Conservation (phyloP, 768 basidiomycete genomes). For the Podaxis mareebaensis region DNA sequence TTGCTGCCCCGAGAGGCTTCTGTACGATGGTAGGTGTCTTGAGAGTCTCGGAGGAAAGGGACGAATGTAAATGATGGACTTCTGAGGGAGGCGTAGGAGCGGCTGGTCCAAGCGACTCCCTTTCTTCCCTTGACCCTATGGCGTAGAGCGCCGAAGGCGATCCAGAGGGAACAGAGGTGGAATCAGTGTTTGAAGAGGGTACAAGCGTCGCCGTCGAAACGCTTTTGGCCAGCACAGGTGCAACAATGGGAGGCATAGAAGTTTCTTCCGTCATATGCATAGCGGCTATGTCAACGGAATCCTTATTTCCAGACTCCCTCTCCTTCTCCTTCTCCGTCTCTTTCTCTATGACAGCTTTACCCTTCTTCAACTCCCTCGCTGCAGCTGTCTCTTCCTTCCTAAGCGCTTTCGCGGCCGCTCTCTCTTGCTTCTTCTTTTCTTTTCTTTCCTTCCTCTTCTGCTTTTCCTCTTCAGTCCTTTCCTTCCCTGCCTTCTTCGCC, state of each 20-base stretch:
- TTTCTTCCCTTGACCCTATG: neutral
- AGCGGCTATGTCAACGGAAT: neutral
- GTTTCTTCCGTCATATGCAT: neutral
- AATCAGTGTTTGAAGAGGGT: neutral
- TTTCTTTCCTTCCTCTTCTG: conserved; percentile 1
- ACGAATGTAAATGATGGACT: neutral
- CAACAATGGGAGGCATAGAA: conserved; percentile 14
- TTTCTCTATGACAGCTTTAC: neutral
- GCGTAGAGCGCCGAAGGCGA: neutral
- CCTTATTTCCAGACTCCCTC: neutral
- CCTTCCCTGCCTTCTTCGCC: conserved; percentile 19
- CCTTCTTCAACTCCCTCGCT: conserved; percentile 8
- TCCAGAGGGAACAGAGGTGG: neutral
- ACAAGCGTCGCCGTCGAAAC: conserved; percentile 17
- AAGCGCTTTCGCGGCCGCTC: neutral
- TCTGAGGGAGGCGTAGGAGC: neutral
- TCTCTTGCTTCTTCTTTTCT: conserved; percentile 11
- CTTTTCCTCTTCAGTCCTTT: neutral
- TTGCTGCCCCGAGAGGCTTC: conserved; percentile 15
- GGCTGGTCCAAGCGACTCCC: neutral
- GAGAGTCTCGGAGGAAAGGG: neutral
- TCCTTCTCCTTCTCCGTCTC: conserved; percentile 7
- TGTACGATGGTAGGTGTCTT: neutral
- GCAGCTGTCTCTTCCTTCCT: neutral
- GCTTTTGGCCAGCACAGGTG: conserved; percentile 7